Evolutionary conservation across 352 stramenopile species (phyloP).

Genomic region (Thalassiosira gravida): DNA sequence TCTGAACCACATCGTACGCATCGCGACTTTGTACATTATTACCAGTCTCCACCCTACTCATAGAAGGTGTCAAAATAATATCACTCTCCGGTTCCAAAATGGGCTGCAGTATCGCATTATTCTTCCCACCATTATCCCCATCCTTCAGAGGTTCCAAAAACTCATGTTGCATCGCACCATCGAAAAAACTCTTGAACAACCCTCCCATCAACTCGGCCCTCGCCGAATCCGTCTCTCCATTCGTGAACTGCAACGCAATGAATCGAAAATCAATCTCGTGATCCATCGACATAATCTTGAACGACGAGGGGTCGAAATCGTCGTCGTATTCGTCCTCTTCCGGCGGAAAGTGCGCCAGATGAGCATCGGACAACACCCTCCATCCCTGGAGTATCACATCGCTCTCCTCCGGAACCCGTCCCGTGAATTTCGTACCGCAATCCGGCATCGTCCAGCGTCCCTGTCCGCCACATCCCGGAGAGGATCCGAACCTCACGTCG

Average conservation of each 20-base stretch:
- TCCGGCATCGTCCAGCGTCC: neutral
- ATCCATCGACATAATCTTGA: constrained; percentile 14
- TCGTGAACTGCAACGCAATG: constrained; percentile 57
- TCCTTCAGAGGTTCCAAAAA: neutral
- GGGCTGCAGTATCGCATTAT: neutral
- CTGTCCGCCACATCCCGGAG: neutral
- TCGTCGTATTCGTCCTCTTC: constrained; percentile 23
- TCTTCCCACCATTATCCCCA: neutral
- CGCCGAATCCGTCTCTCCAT: constrained; percentile 45
- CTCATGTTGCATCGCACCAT: constrained; percentile 7
- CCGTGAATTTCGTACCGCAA: constrained; percentile 35
- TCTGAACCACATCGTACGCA: constrained; percentile 10
- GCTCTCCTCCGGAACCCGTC: constrained; percentile 29
- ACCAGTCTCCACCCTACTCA: neutral
- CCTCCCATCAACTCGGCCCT: constrained; percentile 46
- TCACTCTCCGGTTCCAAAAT: constrained; percentile 15
- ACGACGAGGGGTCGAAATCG: constrained; percentile 26
- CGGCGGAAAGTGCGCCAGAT: constrained; percentile 30
- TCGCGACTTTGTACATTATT: constrained; percentile 14
- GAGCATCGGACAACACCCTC: constrained; percentile 52
- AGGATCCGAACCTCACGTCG: neutral
- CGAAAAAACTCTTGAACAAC: constrained; percentile 39
- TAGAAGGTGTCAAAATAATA: neutral
- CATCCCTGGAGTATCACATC: constrained; percentile 55
- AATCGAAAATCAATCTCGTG: constrained; percentile 46